A percentile compares a stretch with the other conserved stretches of the same genome.
Evolutionary conservation across 2,329 filamentous ascomycete genomes (phyloP).

Genomic region (Colletotrichum tropicicola): DNA sequence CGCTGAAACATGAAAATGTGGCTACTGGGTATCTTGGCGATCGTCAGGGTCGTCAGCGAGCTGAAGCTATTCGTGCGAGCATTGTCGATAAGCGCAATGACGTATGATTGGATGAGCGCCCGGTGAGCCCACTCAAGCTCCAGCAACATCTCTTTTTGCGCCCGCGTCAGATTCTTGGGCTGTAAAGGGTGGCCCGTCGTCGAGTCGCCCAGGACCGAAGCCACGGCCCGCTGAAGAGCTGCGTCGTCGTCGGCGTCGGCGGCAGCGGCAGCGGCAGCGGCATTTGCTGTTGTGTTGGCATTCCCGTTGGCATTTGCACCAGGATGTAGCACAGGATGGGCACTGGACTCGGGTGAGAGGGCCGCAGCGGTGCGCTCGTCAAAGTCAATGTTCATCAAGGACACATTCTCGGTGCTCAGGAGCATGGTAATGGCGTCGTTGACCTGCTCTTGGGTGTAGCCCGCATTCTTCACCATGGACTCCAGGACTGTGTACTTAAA

Average conservation of each 20-base stretch:
- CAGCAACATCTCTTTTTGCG: constrained; percentile 75
- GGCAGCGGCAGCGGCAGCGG: not conserved
- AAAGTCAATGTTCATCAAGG: constrained; percentile 40
- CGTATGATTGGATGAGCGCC: constrained; percentile 74
- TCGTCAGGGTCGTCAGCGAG: constrained; percentile 65
- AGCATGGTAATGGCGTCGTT: constrained; percentile 45
- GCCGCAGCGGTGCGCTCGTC: constrained; percentile 38
- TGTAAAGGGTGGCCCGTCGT: constrained; percentile 48
- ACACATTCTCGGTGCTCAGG: constrained; percentile 43
- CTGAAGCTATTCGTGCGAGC: constrained; percentile 54
- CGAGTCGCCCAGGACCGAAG: constrained; percentile 21
- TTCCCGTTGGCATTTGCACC: not conserved
- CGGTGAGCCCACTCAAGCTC: constrained; percentile 76
- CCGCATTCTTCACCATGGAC: constrained; percentile 48
- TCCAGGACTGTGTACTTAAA: constrained; percentile 43
- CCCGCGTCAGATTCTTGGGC: constrained; percentile 63
- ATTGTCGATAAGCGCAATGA: constrained; percentile 72
- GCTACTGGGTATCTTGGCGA: constrained; percentile 71
- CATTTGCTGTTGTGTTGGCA: constrained; percentile 32
- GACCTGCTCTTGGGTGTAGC: constrained; percentile 40
- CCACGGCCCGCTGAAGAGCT: constrained; percentile 1
- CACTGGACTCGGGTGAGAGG: not conserved
- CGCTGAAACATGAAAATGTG: constrained; percentile 65
- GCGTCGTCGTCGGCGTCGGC: constrained; percentile 14
- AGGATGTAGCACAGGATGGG: not conserved